Conservation (phyloP, 2,329 filamentous ascomycete species). For the Fusarium beomiforme region DNA sequence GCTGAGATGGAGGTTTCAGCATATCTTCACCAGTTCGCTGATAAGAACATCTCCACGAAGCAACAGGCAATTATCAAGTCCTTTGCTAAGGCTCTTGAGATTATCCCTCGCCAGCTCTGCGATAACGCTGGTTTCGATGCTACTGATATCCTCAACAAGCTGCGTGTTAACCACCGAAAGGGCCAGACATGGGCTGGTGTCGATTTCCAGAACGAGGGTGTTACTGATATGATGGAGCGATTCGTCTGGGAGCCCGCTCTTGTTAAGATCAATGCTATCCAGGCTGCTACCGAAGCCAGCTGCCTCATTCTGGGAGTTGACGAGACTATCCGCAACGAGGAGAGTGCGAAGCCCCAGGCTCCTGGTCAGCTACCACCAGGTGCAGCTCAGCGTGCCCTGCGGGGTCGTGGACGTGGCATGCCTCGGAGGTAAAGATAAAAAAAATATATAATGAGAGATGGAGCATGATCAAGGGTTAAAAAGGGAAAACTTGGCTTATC, state of each 20-base stretch:
- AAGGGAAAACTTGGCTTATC: slow-evolving; percentile 18
- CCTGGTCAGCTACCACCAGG: slow-evolving; percentile 81
- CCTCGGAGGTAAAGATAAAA: slow-evolving; percentile 83
- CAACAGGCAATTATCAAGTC: slow-evolving; percentile 98
- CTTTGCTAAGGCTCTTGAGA: slow-evolving; percentile 95
- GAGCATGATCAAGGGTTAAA: slow-evolving; percentile 32
- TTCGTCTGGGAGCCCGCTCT: slow-evolving; percentile 98
- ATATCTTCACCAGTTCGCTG: slow-evolving; percentile 91
- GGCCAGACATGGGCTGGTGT: slow-evolving; percentile 95
- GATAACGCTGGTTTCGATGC: slow-evolving; percentile 99
- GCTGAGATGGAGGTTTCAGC: slow-evolving; percentile 97
- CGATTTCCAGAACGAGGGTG: slow-evolving; percentile 91
- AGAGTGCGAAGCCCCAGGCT: slow-evolving; percentile 84
- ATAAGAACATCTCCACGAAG: slow-evolving; percentile 92
- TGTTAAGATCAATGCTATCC: slow-evolving; percentile 96
- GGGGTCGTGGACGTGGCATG: slow-evolving; percentile 88
- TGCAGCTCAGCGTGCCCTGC: slow-evolving; percentile 87
- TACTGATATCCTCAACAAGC: slow-evolving; percentile 95
- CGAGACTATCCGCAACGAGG: slow-evolving; percentile 98
- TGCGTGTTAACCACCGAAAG: slow-evolving; percentile 95
- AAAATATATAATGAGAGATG: slow-evolving; percentile 35
- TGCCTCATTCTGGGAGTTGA: slow-evolving; percentile 97
- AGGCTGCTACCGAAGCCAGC: slow-evolving; percentile 93
- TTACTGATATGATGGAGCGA: slow-evolving; percentile 91
- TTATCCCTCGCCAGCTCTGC: slow-evolving; percentile 95